phyloP scores from a whole-genome alignment of 164 flowering plant genomes.

The Hamamelis virginiana region DNA sequence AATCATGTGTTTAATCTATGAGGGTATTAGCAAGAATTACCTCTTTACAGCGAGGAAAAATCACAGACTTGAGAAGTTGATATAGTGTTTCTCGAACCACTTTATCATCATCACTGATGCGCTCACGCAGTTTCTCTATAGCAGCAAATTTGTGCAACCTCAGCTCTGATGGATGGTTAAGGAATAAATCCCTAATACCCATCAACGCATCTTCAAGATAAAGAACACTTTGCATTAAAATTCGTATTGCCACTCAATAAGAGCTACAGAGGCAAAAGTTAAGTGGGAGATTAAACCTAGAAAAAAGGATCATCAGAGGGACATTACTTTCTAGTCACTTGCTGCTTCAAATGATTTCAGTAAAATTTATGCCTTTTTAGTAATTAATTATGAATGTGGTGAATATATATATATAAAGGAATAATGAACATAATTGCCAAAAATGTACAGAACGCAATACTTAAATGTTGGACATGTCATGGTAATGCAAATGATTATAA shows the following conservation, averaged over 20 bases:
- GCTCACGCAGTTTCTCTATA: constrained; percentile 85
- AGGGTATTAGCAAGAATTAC: constrained; percentile 26
- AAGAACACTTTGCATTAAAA: background rate
- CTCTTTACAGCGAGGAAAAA: constrained; percentile 73
- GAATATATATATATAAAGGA: no score
- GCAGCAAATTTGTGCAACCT: constrained; percentile 61
- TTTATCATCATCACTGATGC: constrained; percentile 80
- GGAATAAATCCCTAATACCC: constrained; percentile 73
- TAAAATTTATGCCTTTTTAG: no score
- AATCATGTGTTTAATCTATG: background rate
- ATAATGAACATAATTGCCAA: no score
- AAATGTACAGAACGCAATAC: no score
- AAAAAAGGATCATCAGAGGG: background rate
- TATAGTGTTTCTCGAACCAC: constrained; percentile 70
- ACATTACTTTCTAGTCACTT: no score
- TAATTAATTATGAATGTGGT: no score
- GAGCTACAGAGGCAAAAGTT: background rate
- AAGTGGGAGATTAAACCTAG: background rate
- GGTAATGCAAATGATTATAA: no score
- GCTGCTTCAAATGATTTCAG: no score
- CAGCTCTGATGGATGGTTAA: constrained; percentile 60
- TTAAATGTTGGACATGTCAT: no score
- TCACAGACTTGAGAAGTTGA: constrained; percentile 62
- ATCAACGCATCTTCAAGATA: constrained; percentile 64
- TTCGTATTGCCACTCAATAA: background rate